A percentile compares a stretch with the other conserved stretches of the same genome.
These are phyloP conservation scores for Anethum foeniculum DNA, from an alignment of 140 eudicot genomes.

Conservation along the genomic window DNA sequence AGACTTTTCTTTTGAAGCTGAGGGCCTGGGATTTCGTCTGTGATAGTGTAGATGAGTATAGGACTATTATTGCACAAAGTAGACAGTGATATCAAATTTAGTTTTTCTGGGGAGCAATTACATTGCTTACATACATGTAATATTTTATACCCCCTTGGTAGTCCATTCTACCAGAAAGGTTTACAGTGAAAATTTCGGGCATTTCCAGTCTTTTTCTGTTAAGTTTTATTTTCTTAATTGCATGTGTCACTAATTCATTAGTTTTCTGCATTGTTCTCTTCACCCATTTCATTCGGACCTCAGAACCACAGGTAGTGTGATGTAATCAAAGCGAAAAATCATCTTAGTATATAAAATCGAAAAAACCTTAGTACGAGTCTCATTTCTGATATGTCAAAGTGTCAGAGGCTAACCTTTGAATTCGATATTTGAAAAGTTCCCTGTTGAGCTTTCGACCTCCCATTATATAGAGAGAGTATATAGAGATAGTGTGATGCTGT, in stretches of 20 bases:
- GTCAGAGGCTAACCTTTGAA: background rate
- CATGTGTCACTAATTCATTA: background rate
- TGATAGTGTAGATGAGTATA: background rate
- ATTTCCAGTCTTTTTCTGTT: background rate
- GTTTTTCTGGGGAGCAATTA: conserved; percentile 9
- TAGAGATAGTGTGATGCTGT: no score
- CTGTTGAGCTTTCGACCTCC: no score
- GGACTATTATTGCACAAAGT: background rate
- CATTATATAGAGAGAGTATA: no score
- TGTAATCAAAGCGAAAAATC: background rate
- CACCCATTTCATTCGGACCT: no score
- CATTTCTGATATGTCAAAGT: background rate
- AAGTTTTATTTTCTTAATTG: background rate
- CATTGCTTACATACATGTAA: conserved; percentile 4
- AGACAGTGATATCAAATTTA: conserved; percentile 1
- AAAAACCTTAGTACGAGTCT: background rate
- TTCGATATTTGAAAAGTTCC: no score
- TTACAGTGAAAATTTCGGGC: background rate
- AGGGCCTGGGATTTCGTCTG: background rate
- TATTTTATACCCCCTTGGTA: background rate
- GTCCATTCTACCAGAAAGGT: background rate
- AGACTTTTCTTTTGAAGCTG: background rate
- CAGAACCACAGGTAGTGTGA: background rate
- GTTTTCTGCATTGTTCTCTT: background rate
- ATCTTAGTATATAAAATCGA: background rate